Conservation (phyloP, 140 eudicot species). For the Stevia rebaudiana region DNA sequence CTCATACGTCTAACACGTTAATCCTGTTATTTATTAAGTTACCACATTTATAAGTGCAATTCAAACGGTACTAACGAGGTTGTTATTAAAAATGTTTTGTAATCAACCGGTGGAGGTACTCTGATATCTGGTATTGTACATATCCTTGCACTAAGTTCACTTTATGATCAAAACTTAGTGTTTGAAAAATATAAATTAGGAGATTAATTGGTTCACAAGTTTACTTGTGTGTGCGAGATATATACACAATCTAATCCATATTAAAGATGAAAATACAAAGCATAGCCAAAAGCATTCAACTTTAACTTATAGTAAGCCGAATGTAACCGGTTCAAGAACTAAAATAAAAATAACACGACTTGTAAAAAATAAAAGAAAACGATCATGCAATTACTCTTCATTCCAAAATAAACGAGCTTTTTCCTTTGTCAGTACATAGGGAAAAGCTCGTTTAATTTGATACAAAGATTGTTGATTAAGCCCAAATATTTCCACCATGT, state of each 20-base stretch:
- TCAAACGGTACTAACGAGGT: too few species aligned
- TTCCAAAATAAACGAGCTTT: constrained; percentile 31
- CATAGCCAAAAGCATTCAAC: background rate
- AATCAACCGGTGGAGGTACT: too few species aligned
- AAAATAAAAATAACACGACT: too few species aligned
- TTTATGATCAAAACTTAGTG: too few species aligned
- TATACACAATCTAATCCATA: background rate
- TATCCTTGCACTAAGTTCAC: too few species aligned
- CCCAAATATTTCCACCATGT: constrained; percentile 20
- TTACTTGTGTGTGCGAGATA: background rate
- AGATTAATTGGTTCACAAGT: background rate
- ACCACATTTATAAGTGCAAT: too few species aligned
- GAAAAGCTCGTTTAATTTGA: constrained; percentile 34
- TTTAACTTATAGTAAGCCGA: background rate
- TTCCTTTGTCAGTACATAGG: constrained; percentile 3
- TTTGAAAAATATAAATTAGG: too few species aligned
- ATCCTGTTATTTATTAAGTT: too few species aligned
- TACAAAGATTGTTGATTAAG: constrained; percentile 22
- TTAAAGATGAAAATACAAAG: background rate
- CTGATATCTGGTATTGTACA: too few species aligned
- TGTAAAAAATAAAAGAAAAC: too few species aligned
- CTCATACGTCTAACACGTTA: too few species aligned
- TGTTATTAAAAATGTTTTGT: too few species aligned
- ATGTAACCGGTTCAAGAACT: background rate
- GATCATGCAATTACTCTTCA: constrained; percentile 6